Evolutionary conservation across 805 yeast species (phyloP), one percentile per base, ranked within the genome.

Genomic region (Starmera quercuum): DNA sequence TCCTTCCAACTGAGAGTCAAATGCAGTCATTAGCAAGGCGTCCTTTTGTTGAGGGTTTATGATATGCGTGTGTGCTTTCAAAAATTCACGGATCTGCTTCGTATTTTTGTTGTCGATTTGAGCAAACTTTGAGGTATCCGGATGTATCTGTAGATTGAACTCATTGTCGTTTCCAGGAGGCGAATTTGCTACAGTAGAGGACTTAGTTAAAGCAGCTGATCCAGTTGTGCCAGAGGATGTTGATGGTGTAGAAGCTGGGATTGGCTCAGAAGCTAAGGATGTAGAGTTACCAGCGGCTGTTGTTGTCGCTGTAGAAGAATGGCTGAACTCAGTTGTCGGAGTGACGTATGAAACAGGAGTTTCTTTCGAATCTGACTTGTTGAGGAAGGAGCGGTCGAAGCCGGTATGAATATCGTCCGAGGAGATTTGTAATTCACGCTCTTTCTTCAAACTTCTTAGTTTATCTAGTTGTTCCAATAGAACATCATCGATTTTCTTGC

Each of bases 381-480:
- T 85, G 52, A 86, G 56, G 44, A 84, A 74, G 0, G 95, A 81
- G 28, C 83, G 75, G 53, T 90, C 95, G 66, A 85, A 92, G 0
- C 96, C 97, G 11, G 92, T 86, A 46, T 77, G 92, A 26, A 87
- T 71, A 58, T 90, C 98, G 12, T 88, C 97, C 33, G 92, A 79
- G 3, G 94, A 78, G 43, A 92, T 88, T 53, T 84, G 82, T 30
- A 65, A 51, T 10, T 75, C 66, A 50, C 83, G 83, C 49, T 88
- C 95, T 44, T 74, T 69, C 45, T 74, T 67, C 35, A 92, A 64
- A 22, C 73, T 73, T 26, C 70, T 75, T 43, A 87, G 63, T 54
- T 83, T 86, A 33, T 73, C 71, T 17, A 70, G 66, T 37, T 83
- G 86, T 40, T 75, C 77, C 17, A 60, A 60, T 39, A 81, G 65